These are phyloP conservation scores for Adansonia gregorii DNA, from an alignment of 441 rosid species.

Conservation along the genomic window DNA sequence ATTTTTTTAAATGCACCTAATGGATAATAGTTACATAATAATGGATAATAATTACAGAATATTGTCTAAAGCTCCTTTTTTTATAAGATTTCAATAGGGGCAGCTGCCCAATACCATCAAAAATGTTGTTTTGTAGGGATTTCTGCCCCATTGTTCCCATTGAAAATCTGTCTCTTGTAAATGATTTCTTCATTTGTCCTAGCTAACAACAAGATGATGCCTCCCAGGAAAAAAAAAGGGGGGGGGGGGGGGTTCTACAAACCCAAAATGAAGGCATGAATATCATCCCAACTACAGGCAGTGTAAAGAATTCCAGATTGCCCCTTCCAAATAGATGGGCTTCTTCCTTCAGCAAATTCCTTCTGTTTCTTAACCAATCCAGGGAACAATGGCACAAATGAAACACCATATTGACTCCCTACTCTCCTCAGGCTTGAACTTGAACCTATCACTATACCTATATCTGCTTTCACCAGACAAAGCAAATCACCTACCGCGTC, in stretches of 20 bases:
- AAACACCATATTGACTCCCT: constrained; percentile 77
- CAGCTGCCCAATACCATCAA: constrained; percentile 12
- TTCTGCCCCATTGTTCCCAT: background rate
- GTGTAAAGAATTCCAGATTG: constrained; percentile 77
- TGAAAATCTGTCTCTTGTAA: background rate
- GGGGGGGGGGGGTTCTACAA: constrained; percentile 55
- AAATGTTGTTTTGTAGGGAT: background rate
- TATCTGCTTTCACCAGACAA: constrained; percentile 87
- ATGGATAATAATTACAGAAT: constrained; percentile 1
- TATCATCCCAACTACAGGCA: constrained; percentile 87
- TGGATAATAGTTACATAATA: background rate
- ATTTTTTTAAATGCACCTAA: background rate
- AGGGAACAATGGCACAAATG: constrained; percentile 71
- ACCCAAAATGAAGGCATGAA: constrained; percentile 90
- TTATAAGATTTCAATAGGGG: background rate
- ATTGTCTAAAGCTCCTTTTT: background rate
- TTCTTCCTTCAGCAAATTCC: constrained; percentile 48
- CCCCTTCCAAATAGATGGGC: constrained; percentile 62
- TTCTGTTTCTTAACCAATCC: constrained; percentile 77
- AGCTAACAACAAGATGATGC: background rate
- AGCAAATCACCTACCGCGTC: constrained; percentile 88
- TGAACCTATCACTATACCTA: constrained; percentile 84
- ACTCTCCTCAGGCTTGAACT: constrained; percentile 82
- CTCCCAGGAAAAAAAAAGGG: background rate
- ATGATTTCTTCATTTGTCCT: constrained; percentile 8